Percentiles rank a stretch among this genome's conserved stretches.
Conservation (phyloP, 2,329 filamentous ascomycete genomes). For the Fusarium sp. region DNA sequence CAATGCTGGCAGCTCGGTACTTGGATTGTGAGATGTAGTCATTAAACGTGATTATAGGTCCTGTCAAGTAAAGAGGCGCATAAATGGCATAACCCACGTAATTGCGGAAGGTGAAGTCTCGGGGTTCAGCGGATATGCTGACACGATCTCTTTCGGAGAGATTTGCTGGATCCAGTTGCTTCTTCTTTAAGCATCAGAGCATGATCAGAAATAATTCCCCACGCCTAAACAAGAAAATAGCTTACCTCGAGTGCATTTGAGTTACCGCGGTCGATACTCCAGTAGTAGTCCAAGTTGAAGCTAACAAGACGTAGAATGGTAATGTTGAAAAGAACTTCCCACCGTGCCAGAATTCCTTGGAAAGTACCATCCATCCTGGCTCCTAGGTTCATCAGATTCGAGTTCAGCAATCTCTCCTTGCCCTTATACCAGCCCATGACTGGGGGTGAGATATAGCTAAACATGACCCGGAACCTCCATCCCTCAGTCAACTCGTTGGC, state of each 20-base stretch:
- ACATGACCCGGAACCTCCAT: conserved; percentile 76
- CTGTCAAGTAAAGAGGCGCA: conserved; percentile 90
- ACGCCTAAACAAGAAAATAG: conserved; percentile 21
- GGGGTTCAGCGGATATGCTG: conserved; percentile 74
- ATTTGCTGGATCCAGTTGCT: conserved; percentile 87
- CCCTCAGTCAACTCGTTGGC: conserved; percentile 87
- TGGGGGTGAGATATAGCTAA: conserved; percentile 59
- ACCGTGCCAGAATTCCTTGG: conserved; percentile 85
- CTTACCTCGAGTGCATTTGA: conserved; percentile 84
- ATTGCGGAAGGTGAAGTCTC: conserved; percentile 83
- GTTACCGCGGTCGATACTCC: conserved; percentile 76
- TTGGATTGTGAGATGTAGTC: conserved; percentile 92
- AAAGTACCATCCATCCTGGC: conserved; percentile 76
- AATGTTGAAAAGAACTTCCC: conserved; percentile 98
- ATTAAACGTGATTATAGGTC: conserved; percentile 96
- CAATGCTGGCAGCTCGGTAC: conserved; percentile 78
- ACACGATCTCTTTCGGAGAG: conserved; percentile 92
- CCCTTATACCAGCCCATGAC: conserved; percentile 47
- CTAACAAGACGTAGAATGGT: conserved; percentile 92
- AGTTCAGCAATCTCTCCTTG: conserved; percentile 47
- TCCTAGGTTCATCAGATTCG: conserved; percentile 69
- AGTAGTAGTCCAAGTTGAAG: conserved; percentile 97
- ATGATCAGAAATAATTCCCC: conserved; percentile 13
- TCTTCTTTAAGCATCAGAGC: conserved; percentile 88
- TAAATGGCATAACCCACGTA: conserved; percentile 93